A percentile compares a stretch with the other conserved stretches of the same genome.
phyloP scores from a whole-genome alignment of 1,139 yeast species.

The Geotrichum carabidarum region DNA sequence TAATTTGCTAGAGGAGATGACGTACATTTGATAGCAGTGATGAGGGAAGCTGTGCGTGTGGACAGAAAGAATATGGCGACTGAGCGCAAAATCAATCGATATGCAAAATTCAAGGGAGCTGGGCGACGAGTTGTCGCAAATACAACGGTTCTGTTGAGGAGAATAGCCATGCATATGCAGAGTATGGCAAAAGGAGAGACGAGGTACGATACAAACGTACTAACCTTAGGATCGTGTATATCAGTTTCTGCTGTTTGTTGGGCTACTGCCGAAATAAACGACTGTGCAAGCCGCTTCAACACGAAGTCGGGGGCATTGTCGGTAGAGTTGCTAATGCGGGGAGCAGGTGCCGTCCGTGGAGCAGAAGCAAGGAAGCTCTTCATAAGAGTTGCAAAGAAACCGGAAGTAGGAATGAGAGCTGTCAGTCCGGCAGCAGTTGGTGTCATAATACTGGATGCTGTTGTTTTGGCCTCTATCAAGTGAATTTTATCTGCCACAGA shows the following conservation, averaged over 20 bases:
- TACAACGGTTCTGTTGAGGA: constrained; percentile 59
- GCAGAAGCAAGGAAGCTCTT: constrained; percentile 7
- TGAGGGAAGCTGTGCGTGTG: constrained; percentile 38
- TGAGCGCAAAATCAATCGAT: constrained; percentile 38
- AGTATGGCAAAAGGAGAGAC: constrained; percentile 48
- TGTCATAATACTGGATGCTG: background rate
- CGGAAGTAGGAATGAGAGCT: constrained; percentile 11
- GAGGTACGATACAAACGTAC: constrained; percentile 36
- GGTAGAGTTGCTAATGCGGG: constrained; percentile 1
- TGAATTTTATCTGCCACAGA: background rate
- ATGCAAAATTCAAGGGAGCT: constrained; percentile 32
- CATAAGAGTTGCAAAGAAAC: constrained; percentile 14
- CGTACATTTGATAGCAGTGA: constrained; percentile 41
- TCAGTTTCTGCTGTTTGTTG: constrained; percentile 28
- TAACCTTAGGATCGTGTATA: constrained; percentile 27
- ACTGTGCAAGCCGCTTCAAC: constrained; percentile 22
- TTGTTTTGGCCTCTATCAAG: constrained; percentile 3
- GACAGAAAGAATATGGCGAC: constrained; percentile 40
- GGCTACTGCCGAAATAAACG: constrained; percentile 25
- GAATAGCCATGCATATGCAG: constrained; percentile 60
- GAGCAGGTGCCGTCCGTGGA: background rate
- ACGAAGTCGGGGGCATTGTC: constrained; percentile 21
- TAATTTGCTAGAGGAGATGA: constrained; percentile 25
- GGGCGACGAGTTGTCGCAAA: constrained; percentile 57
- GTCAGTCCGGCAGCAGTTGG: background rate